Base-by-base conservation (phyloP, 2,329 filamentous ascomycete species). In the Xylariaceae sp. region DNA sequence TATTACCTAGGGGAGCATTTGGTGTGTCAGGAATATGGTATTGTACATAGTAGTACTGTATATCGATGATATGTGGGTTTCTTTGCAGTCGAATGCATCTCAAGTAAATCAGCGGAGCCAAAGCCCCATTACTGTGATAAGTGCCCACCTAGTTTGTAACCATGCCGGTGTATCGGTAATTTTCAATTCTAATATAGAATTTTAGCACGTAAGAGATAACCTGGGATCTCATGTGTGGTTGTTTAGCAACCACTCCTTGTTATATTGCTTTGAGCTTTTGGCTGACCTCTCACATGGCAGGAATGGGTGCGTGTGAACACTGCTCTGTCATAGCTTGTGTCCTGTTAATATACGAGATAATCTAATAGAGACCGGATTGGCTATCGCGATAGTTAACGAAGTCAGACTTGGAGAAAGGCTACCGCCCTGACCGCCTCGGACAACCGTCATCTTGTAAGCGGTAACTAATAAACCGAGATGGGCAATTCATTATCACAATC, bases 301-400 rank as follows among this genome's bases (percentile, higher is more conserved):
- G 29, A 44, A 47, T 40, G 18, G 47, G 41, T 43, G 49, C 51
- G 53, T 60, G 54, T 55, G 57, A 53, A 44, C 54, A 56, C 21
- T 46, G 42, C 41, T 58, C 29, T 60, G 46, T 46, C 60, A 52
- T 58, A 54, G 49, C 41, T n/a, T 57, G 52, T 53, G 50, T 57
- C 47, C 46, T 55, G 40, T 63, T 63, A 61, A 63, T 63, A 56
- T 61, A 59, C 20, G 40, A 52, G 61, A 61, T 57, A 61, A 42
- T 50, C 56, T 12, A 37, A 37, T 19, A 45, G 42, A n/a, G 19
- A 42, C 54, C 26, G 49, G 50, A 63, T 63, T 63, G 61, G 61
- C 37, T 50, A 48, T 23, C 18, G 37, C 19, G 41, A 40, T 41
- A 55, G 19, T 41, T 47, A 42, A 45, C 23, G 42, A 61, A 56